A percentile compares a stretch with the other conserved stretches of the same genome.
Evolutionary conservation across 2,329 filamentous ascomycete genomes (phyloP).

Genomic region (Zasmidium cellare): DNA sequence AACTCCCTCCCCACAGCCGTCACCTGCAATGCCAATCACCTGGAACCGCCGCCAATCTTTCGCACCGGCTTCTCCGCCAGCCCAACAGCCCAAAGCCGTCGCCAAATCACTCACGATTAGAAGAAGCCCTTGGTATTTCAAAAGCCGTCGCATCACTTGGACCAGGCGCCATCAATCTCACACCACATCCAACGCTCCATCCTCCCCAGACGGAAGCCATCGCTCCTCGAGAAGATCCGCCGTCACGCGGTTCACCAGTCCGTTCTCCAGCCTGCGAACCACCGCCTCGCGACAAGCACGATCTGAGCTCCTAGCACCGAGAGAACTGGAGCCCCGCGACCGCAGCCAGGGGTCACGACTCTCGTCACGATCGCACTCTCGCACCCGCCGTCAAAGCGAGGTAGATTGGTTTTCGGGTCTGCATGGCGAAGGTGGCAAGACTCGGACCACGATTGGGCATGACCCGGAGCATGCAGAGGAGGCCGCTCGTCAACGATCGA

Average conservation of each 20-base stretch:
- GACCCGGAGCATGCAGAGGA: slow-evolving; percentile 12
- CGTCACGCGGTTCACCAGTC: neutral
- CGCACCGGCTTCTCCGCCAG: neutral
- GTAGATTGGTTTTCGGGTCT: slow-evolving; percentile 9
- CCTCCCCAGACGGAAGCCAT: neutral
- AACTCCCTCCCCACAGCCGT: neutral
- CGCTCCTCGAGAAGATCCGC: neutral
- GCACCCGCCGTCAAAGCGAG: neutral
- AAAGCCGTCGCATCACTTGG: slow-evolving; percentile 4
- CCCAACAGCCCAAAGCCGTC: neutral
- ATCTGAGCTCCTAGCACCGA: neutral
- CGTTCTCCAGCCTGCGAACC: neutral
- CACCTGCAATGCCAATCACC: neutral
- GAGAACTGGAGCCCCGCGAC: neutral
- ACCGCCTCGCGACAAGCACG: neutral
- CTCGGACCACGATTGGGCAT: slow-evolving; percentile 12
- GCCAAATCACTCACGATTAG: neutral
- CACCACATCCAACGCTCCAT: neutral
- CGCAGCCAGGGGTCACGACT: neutral
- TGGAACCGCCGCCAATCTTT: neutral
- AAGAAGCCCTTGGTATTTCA: neutral
- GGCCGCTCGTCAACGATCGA: neutral
- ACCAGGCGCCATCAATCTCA: neutral
- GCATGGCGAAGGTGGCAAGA: slow-evolving; percentile 13
- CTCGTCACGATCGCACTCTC: neutral